Conservation (phyloP, 2,329 filamentous ascomycete species). For the Xylaria sp. region DNA sequence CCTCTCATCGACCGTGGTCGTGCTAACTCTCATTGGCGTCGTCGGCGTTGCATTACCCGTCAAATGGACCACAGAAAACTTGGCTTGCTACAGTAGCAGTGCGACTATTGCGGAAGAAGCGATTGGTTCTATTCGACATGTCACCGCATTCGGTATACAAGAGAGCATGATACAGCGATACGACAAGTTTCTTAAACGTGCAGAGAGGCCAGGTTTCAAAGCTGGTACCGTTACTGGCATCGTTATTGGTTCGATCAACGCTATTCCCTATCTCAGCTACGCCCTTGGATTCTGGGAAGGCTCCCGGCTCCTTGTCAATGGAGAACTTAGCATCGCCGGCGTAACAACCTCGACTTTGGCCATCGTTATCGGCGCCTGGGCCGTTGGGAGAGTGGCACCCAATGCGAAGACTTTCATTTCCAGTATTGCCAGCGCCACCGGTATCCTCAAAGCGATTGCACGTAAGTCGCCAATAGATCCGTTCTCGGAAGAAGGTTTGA, state of each 20-base stretch:
- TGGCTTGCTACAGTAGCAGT: neutral
- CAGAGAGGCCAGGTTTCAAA: neutral
- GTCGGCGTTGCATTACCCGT: conserved; percentile 8
- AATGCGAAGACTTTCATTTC: conserved; percentile 55
- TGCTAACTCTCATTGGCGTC: conserved; percentile 57
- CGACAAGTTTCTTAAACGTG: neutral
- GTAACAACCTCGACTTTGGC: conserved; percentile 74
- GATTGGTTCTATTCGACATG: conserved; percentile 14
- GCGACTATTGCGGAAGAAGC: conserved; percentile 15
- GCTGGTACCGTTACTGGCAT: conserved; percentile 7
- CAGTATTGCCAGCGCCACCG: conserved; percentile 57
- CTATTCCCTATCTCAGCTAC: conserved; percentile 13
- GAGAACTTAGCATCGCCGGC: conserved; percentile 1
- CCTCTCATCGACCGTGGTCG: conserved; percentile 57
- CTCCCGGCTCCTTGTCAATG: conserved; percentile 22
- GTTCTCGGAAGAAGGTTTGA: neutral
- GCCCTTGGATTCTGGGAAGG: conserved; percentile 37
- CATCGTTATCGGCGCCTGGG: conserved; percentile 64
- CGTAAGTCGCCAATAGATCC: conserved; percentile 18
- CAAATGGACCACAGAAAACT: conserved; percentile 2
- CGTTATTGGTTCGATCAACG: conserved; percentile 26
- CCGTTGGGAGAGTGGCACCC: conserved; percentile 51
- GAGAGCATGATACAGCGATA: conserved; percentile 17
- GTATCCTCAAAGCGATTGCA: conserved; percentile 3
- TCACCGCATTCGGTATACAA: conserved; percentile 32